phyloP scores from a whole-genome alignment of 2,329 filamentous ascomycete genomes.

The Pseudogymnoascus sp. region DNA sequence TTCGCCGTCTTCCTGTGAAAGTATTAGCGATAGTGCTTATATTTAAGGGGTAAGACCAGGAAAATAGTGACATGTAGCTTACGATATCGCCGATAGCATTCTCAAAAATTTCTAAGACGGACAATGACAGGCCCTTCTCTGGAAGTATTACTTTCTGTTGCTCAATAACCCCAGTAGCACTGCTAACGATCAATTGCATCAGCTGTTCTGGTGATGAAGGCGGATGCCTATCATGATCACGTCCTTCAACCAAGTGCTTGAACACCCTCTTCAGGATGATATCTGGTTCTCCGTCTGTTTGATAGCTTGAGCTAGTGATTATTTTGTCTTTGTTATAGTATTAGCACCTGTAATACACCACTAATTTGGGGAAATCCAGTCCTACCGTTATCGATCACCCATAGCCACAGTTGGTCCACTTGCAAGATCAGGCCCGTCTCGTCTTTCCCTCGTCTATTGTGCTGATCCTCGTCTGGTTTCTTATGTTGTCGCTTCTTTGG shows the following conservation, averaged over 20 bases:
- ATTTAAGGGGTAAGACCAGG: no score
- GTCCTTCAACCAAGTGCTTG: not conserved
- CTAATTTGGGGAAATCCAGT: not conserved
- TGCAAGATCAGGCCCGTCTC: not conserved
- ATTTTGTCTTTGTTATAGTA: not conserved
- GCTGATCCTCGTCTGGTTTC: not conserved
- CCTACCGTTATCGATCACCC: not conserved
- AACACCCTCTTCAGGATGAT: not conserved
- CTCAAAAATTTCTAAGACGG: not conserved
- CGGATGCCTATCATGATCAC: not conserved
- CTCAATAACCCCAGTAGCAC: not conserved
- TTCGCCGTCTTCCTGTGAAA: not conserved
- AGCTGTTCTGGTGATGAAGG: not conserved
- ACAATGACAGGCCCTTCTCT: not conserved
- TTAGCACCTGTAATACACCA: not conserved
- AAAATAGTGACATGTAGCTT: not conserved
- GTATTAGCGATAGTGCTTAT: not conserved
- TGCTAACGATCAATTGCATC: not conserved
- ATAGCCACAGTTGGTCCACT: not conserved
- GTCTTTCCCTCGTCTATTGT: not conserved
- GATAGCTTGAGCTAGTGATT: constrained; percentile 7
- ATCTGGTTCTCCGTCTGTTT: not conserved
- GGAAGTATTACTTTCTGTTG: not conserved
- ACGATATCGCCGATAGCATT: constrained; percentile 1
- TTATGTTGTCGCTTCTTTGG: not conserved